Evolutionary conservation across 495 filamentous ascomycete genomes (phyloP).

Genomic region (Penicillium coprophilum): DNA sequence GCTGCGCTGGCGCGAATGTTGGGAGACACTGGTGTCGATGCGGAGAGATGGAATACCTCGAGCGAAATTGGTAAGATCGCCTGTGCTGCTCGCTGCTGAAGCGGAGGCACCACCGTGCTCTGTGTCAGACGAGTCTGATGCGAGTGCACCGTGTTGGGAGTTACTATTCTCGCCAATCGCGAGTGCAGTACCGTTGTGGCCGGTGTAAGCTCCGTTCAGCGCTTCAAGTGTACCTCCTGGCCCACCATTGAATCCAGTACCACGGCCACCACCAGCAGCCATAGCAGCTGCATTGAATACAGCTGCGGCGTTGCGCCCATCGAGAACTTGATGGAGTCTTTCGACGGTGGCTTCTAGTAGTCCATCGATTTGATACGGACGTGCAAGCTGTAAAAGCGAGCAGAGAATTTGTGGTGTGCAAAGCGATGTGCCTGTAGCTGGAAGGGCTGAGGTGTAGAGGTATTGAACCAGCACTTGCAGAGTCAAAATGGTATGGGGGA

Average conservation of each 20-base stretch:
- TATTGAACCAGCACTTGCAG: constrained; percentile 85
- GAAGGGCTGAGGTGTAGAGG: constrained; percentile 87
- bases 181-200: constrained; percentile 22
- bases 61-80: constrained; percentile 28
- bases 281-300: constrained; percentile 98
- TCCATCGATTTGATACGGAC: constrained; percentile 90
- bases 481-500: constrained; percentile 88
- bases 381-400: constrained; percentile 87
- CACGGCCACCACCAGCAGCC: constrained; percentile 90
- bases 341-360: constrained; percentile 89
- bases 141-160: constrained; percentile 34
- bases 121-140: constrained; percentile 49
- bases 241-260: constrained; percentile 51
- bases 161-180: constrained; percentile 22
- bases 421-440: constrained; percentile 68
- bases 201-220: constrained; percentile 38
- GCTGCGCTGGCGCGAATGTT: constrained; percentile 25
- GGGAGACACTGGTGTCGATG: constrained; percentile 45
- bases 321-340: constrained; percentile 84
- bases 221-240: constrained; percentile 47
- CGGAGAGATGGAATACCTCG: constrained; percentile 44
- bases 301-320: constrained; percentile 89
- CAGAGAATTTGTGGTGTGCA: constrained; percentile 95
- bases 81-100: constrained; percentile 37
- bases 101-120: constrained; percentile 39